A percentile compares a stretch with the other conserved stretches of the same genome.
These are phyloP conservation scores for Blastocystis sp. DNA, from an alignment of 352 stramenopile species.

Conservation along the genomic window DNA sequence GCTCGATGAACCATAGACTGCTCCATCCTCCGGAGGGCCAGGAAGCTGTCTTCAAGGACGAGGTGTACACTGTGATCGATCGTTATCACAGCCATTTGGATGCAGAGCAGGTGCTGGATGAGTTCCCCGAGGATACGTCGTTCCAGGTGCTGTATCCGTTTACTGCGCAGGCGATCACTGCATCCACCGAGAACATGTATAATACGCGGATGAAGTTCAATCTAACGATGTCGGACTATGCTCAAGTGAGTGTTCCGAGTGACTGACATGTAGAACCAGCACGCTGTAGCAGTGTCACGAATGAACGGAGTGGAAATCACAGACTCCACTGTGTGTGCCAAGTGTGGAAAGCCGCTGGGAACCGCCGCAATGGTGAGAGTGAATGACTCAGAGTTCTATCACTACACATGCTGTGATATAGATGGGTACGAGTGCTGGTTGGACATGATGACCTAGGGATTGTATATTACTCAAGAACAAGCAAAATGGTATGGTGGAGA, in stretches of 20 bases:
- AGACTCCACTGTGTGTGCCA: slow-evolving; percentile 18
- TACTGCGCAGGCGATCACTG: neutral
- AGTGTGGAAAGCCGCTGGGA: slow-evolving; percentile 22
- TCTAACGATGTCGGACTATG: slow-evolving; percentile 24
- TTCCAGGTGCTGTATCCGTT: slow-evolving; percentile 10
- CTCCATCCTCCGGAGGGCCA: neutral
- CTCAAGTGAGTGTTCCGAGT: neutral
- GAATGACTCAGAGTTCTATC: slow-evolving; percentile 9
- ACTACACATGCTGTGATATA: slow-evolving; percentile 50
- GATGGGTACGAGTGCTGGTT: neutral
- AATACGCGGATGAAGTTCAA: slow-evolving; percentile 54
- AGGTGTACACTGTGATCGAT: neutral
- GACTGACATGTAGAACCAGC: neutral
- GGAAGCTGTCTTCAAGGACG: neutral
- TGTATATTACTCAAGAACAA: slow-evolving; percentile 7
- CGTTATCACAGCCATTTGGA: slow-evolving; percentile 6
- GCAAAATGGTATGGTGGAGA: neutral
- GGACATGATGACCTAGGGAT: neutral
- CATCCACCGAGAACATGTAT: slow-evolving; percentile 11
- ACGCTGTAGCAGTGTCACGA: neutral
- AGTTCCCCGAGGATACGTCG: neutral
- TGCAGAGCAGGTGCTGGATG: neutral
- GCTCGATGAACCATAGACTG: neutral
- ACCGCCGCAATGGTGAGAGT: slow-evolving; percentile 22
- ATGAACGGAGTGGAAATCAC: neutral